phyloP scores from a whole-genome alignment of 1,284 basidiomycete species.

The Apiotrichum montevideense region DNA sequence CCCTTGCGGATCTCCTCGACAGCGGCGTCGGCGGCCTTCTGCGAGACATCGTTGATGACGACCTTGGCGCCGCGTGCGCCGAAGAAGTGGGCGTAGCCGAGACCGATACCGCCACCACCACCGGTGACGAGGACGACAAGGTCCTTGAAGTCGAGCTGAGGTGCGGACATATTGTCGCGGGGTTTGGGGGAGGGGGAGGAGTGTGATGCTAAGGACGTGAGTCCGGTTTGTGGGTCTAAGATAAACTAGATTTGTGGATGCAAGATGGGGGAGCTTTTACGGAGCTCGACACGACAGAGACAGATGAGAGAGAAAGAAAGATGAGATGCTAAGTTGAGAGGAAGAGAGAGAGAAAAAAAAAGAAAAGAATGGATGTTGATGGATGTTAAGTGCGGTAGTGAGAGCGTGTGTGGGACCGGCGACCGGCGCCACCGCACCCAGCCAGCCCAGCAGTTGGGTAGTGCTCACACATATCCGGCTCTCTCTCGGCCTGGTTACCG shows the following conservation, averaged over 20 bases:
- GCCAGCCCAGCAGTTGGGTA: no score
- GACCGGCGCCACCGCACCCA: no score
- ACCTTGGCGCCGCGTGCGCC: constrained; percentile 87
- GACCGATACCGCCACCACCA: constrained; percentile 86
- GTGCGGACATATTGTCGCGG: constrained; percentile 5
- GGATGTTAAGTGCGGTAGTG: no score
- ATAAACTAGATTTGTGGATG: neutral
- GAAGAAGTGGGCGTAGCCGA: constrained; percentile 82
- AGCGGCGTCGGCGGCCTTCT: constrained; percentile 81
- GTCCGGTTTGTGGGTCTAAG: no score
- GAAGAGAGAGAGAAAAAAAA: neutral
- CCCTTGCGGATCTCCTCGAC: constrained; percentile 83
- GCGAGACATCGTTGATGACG: constrained; percentile 91
- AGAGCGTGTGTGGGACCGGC: no score
- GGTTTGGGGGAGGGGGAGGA: neutral
- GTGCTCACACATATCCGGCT: no score
- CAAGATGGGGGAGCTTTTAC: neutral
- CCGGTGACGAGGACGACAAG: constrained; percentile 93
- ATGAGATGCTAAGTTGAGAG: neutral
- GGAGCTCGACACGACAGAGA: neutral
- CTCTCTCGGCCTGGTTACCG: neutral
- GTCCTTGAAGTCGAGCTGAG: constrained; percentile 62
- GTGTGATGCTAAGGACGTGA: no score
- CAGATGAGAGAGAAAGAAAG: constrained; percentile 1
- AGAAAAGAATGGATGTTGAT: neutral